Conservation (phyloP, 768 basidiomycete species). For the Sutorius australiensis region DNA sequence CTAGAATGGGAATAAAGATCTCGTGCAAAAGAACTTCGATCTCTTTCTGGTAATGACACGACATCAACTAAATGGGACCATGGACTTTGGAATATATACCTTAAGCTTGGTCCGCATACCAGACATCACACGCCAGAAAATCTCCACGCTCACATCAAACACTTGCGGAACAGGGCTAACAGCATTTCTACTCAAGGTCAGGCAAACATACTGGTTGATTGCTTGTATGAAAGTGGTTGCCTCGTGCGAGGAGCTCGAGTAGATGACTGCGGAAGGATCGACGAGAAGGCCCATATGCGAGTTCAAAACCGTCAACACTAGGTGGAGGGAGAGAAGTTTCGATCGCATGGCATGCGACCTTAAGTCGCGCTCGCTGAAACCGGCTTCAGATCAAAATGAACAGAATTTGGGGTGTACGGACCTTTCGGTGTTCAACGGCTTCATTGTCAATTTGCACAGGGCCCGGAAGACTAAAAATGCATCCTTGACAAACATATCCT, state of each 20-base stretch:
- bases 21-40: constrained; percentile 98
- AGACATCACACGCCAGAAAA: constrained; percentile 94
- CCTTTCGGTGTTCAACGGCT: constrained; percentile 92
- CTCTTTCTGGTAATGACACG: constrained; percentile 70
- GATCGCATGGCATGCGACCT: constrained; percentile 98
- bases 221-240: constrained; percentile 89
- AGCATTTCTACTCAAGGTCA: constrained; percentile 90
- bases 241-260: constrained; percentile 85
- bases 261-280: constrained; percentile 84
- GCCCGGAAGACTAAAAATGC: constrained; percentile 97
- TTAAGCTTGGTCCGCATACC: constrained; percentile 95
- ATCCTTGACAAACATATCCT: constrained; percentile 94
- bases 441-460: constrained; percentile 97
- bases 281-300: constrained; percentile 89
- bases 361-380: constrained; percentile 81
- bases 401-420: constrained; percentile 31
- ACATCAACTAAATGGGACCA: constrained; percentile 7
- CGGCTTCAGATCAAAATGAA: constrained; percentile 12
- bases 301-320: constrained; percentile 88
- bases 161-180: constrained; percentile 94
- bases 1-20: constrained; percentile 96
- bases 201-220: constrained; percentile 92
- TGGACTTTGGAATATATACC: constrained; percentile 39
- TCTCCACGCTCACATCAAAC: constrained; percentile 97
- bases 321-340: constrained; percentile 89